phyloP scores from a whole-genome alignment of 2,329 filamentous ascomycete genomes.

The Cladorrhinum sp. region DNA sequence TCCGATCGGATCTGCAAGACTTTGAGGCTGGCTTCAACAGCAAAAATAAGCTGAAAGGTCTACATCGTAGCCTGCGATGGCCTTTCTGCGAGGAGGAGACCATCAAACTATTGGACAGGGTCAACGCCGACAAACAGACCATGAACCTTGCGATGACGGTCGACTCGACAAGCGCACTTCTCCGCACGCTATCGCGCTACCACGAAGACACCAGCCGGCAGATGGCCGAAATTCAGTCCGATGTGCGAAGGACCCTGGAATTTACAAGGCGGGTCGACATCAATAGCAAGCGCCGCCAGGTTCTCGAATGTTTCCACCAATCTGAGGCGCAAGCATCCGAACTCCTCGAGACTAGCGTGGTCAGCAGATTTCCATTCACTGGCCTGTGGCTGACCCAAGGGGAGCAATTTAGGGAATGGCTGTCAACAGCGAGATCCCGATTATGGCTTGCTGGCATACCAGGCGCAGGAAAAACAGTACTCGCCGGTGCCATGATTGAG shows the following conservation, averaged over 20 bases:
- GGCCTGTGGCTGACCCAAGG: not conserved
- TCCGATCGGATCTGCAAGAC: constrained; percentile 4
- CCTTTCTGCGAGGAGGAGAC: not conserved
- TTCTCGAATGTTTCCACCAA: not conserved
- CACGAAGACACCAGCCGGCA: not conserved
- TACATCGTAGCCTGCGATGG: not conserved
- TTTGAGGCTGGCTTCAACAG: not conserved
- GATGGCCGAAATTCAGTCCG: not conserved
- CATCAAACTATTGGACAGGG: not conserved
- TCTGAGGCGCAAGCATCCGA: not conserved
- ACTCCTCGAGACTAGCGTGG: not conserved
- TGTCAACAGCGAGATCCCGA: not conserved
- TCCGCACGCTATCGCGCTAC: not conserved
- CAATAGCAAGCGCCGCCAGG: not conserved
- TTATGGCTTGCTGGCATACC: not conserved
- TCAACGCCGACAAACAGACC: not conserved
- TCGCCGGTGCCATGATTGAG: not conserved
- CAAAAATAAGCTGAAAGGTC: not conserved
- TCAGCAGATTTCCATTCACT: not conserved
- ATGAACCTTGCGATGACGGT: not conserved
- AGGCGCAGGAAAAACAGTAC: not conserved
- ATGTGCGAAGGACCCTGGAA: not conserved
- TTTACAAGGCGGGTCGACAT: not conserved
- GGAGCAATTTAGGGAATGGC: not conserved
- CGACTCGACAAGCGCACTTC: not conserved